These are phyloP conservation scores for Penicillium sp. DNA, from an alignment of 2,329 filamentous ascomycete species.

Conservation along the genomic window DNA sequence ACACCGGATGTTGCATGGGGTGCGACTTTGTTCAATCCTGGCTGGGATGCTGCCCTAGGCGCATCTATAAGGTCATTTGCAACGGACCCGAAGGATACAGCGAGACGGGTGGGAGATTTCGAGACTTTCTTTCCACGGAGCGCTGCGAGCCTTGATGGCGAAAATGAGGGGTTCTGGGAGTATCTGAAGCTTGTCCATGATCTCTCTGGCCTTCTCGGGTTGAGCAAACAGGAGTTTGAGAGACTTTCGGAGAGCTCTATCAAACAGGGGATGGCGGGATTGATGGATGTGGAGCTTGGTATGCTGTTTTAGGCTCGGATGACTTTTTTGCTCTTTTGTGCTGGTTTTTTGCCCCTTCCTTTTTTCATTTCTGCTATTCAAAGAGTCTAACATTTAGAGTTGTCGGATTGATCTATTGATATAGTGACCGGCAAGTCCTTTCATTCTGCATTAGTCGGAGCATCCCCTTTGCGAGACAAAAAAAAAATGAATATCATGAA, in stretches of 20 bases:
- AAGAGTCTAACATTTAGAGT: too few relatives aligned
- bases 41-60: constrained; percentile 44
- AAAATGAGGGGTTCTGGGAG: neutral
- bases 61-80: neutral
- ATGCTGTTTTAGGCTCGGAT: constrained; percentile 27
- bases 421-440: neutral
- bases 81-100: neutral
- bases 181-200: neutral
- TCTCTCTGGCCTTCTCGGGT: constrained; percentile 20
- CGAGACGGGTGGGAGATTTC: neutral
- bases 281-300: constrained; percentile 28
- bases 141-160: neutral
- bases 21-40: constrained; percentile 35
- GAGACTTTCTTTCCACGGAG: neutral
- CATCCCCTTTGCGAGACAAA: neutral
- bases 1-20: constrained; percentile 36
- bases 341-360: too few relatives aligned
- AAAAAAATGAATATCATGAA: neutral
- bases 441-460: neutral
- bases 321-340: neutral
- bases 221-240: neutral
- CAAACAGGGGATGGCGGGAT: constrained; percentile 1
- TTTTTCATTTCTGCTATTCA: too few relatives aligned
- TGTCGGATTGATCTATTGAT: too few relatives aligned
- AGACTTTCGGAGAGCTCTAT: neutral